These are phyloP conservation scores for Quercus suber DNA, from an alignment of 306 rosid genomes.

Conservation along the genomic window DNA sequence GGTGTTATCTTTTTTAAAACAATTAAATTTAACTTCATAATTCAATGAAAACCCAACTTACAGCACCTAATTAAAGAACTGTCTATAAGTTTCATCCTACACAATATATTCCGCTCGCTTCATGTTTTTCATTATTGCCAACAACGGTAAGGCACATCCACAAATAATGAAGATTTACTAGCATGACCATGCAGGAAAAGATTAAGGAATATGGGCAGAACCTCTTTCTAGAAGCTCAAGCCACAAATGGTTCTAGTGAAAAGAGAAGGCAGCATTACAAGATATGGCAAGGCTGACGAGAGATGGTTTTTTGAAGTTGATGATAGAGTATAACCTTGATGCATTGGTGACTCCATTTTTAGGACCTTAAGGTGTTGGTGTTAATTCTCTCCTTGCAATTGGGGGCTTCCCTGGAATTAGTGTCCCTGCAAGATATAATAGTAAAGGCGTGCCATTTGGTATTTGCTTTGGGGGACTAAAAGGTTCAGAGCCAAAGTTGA, in stretches of 20 bases:
- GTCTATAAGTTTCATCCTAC: too few relatives aligned
- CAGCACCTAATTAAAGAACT: too few relatives aligned
- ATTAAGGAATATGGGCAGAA: conserved; percentile 9
- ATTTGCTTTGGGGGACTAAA: conserved; percentile 61
- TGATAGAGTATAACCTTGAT: conserved; percentile 35
- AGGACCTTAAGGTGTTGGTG: not conserved
- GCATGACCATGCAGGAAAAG: conserved; percentile 8
- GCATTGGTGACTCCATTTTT: conserved; percentile 40
- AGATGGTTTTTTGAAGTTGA: conserved; percentile 16
- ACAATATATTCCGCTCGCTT: too few relatives aligned
- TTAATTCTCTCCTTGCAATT: conserved; percentile 37
- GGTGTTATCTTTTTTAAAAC: too few relatives aligned
- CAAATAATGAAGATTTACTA: too few relatives aligned
- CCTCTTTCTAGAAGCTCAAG: conserved; percentile 19
- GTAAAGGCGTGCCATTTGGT: conserved; percentile 45
- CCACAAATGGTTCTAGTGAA: conserved; percentile 22
- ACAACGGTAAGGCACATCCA: too few relatives aligned
- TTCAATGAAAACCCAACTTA: too few relatives aligned
- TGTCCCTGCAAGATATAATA: conserved; percentile 62
- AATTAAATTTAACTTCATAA: too few relatives aligned
- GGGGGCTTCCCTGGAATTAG: conserved; percentile 67
- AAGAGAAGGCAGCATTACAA: conserved; percentile 15
- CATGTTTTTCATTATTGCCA: not conserved
- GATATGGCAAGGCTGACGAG: conserved; percentile 10
- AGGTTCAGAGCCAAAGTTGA: conserved; percentile 61